Evolutionary conservation across 208 protist genomes (phyloP).

Genomic region (Trichomonas gallinae): DNA sequence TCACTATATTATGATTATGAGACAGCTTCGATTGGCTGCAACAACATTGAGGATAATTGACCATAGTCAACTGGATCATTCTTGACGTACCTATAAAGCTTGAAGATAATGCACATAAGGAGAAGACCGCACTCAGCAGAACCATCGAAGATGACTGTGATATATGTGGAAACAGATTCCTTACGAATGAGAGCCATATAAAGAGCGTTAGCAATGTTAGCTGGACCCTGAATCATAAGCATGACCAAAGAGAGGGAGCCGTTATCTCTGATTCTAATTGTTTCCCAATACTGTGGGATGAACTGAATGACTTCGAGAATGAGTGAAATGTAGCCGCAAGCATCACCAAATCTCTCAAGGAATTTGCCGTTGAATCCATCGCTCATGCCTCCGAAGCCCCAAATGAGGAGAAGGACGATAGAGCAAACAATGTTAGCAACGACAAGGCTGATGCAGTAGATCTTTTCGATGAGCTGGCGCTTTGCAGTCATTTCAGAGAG

Average conservation of each 20-base stretch:
- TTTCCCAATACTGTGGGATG: not conserved
- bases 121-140: not conserved
- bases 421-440: not conserved
- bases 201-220: not conserved
- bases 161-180: not conserved
- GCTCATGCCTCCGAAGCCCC: not conserved
- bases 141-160: not conserved
- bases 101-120: not conserved
- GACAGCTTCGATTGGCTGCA: not conserved
- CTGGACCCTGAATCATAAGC: not conserved
- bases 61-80: not conserved
- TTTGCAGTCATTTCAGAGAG: too few relatives aligned
- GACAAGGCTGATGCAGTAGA: not conserved
- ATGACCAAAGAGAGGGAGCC: not conserved
- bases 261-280: not conserved
- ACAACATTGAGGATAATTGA: not conserved
- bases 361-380: not conserved
- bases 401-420: not conserved
- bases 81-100: not conserved
- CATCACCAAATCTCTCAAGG: not conserved
- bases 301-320: not conserved
- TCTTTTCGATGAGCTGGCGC: not conserved
- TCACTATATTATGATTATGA: too few relatives aligned
- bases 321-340: not conserved
- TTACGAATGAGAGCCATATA: not conserved